Conservation (phyloP, 768 basidiomycete species). For the Agaricus blazei region DNA sequence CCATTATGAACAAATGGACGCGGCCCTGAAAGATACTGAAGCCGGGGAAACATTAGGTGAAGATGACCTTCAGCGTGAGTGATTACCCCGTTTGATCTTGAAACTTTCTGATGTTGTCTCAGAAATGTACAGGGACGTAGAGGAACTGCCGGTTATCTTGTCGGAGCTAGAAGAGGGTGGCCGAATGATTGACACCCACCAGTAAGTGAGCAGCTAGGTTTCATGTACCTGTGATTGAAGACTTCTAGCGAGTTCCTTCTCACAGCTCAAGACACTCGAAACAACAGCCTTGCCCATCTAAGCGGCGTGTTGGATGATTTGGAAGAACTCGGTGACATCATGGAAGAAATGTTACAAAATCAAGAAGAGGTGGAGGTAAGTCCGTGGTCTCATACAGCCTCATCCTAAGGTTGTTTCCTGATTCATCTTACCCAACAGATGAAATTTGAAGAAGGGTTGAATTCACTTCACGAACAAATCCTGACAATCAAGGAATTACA, state of each 20-base stretch:
- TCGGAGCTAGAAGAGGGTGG: conserved; percentile 61
- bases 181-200: conserved; percentile 43
- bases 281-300: conserved; percentile 47
- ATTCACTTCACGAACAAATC: conserved; percentile 55
- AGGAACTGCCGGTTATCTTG: conserved; percentile 73
- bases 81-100: background rate
- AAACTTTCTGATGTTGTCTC: conserved; percentile 1
- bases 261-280: conserved; percentile 34
- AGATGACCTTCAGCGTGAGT: conserved; percentile 63
- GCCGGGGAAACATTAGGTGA: conserved; percentile 62
- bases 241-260: conserved; percentile 45
- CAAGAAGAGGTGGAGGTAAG: conserved; percentile 68
- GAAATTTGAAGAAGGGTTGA: conserved; percentile 49
- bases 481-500: conserved; percentile 59
- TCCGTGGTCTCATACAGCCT: background rate
- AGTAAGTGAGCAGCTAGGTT: conserved; percentile 37
- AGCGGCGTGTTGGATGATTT: conserved; percentile 53
- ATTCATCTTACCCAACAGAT: conserved; percentile 24
- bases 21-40: conserved; percentile 61
- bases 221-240: background rate
- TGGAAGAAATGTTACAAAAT: conserved; percentile 68
- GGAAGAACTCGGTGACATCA: conserved; percentile 74
- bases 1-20: conserved; percentile 77
- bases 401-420: background rate
- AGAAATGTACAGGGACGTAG: conserved; percentile 82